Evolutionary conservation across 2,329 filamentous ascomycete species (phyloP), one percentile per base, ranked within the genome.

Genomic region (Penicillium sp.): DNA sequence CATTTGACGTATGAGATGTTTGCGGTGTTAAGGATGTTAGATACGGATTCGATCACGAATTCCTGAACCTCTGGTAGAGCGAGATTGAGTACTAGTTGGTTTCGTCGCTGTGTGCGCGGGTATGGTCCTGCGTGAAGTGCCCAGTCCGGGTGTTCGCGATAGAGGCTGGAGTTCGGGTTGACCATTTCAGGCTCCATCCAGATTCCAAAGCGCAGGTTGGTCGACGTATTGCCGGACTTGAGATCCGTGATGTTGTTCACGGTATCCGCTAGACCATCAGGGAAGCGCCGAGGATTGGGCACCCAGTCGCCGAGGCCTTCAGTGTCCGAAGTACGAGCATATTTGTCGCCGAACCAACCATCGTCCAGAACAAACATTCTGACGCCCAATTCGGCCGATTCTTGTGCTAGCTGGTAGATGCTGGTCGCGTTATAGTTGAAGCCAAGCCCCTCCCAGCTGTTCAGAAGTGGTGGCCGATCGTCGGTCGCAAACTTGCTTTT

Each of bases 181-280:
- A 87, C 81, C 86, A 88, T 88, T 62, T 88, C 85, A 0, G 85
- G 85, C 65, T 88, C 86, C 2, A 88, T 77, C 85, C 85, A 88
- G 3, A 88, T 76, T 15, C 85, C 85, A 59, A 88, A 88, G 12
- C 79, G 75, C 45, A 88, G 68, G 2, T 80, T 75, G 0, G 75
- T 72, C 0, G 77, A 75, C 0, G 80, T 75, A 27, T 81, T 79
- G 2, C 76, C 69, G 0, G 79, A 77, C 3, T 77, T 73, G 6
- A 85, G 75, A 7, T 75, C 71, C 5, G 78, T 83, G 31, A 87
- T 75, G 4, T 77, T 74, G 0, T 77, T 69, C 1, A 86, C 79
- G 1, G 85, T 77, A 0, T 80, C 73, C 0, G 69, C 68, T 0
- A 88, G 68, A 0, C 85, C 85, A 5, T 82, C 65, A 0, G 85